Base-by-base conservation (phyloP, 805 yeast species). In the Kockiozyma suomiensis region DNA sequence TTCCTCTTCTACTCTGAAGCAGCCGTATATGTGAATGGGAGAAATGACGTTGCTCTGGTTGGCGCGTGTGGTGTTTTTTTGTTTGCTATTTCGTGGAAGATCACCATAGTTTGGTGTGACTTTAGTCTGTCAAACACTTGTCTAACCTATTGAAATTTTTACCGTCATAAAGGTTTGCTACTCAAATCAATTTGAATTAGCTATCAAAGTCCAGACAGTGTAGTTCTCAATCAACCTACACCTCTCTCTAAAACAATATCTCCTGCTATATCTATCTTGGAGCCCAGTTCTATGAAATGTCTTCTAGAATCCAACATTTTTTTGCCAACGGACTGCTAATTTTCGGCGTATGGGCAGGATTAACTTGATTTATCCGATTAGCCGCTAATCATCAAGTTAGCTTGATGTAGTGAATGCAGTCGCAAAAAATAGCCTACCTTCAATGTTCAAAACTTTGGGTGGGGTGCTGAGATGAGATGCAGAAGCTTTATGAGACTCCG, bases 271-370 rank as follows among this genome's bases (percentile, higher is more conserved):
- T 21, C 25, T 2, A 23, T 23, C 30, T 15, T 38, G 17, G 10
- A 30, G 10, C 10, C n/a, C 42, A 17, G 5, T 17, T 46, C 19
- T 28, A 46, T n/a, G 4, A 6, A 19, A 46, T 15, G 25, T 49
- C 53, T 5, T 49, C 53, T 23, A 43, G 53, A 17, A 37, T 49
- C 64, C 61, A 60, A 42, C 58, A 46, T 15, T 48, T 37, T 30
- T 55, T 50, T 10, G 67, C 53, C 25, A 64, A 35, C 21, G 67
- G 67, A 26, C 67, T 64, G 50, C 67, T 64, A 15, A 64, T 33
- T 15, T 12, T 37, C 5, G 67, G 67, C 28, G 49, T 48, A 50
- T 62, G 64, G 21, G 37, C 19, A 30, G 47, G 54, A 19, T 53
- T 55, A 15, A 30, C 30, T n/a, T 30, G 38, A 7, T 37, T 17